Conservation (phyloP, 1,284 basidiomycete species). For the Bjerkandera adusta region DNA sequence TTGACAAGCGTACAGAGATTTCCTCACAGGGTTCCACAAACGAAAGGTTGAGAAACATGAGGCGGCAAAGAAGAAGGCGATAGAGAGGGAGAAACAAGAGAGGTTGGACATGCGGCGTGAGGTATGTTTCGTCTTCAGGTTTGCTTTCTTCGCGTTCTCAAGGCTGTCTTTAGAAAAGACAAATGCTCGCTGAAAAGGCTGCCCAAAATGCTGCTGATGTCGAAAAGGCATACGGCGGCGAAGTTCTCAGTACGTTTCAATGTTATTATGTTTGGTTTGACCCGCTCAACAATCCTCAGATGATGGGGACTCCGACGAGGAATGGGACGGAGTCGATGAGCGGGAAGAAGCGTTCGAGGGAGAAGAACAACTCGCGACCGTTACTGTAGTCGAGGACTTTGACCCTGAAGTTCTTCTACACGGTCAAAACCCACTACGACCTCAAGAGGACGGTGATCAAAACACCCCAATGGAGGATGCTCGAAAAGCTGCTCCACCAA, state of each 20-base stretch:
- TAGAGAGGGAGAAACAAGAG: constrained; percentile 66
- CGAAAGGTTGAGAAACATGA: constrained; percentile 78
- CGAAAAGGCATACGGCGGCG: constrained; percentile 64
- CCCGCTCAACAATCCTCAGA: constrained; percentile 13
- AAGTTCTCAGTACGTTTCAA: constrained; percentile 9
- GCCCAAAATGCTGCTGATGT: constrained; percentile 65
- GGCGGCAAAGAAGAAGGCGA: constrained; percentile 63
- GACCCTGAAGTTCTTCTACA: constrained; percentile 61
- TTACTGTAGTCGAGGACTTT: constrained; percentile 81
- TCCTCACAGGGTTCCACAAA: constrained; percentile 85
- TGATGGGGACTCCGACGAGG: constrained; percentile 35
- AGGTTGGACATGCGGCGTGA: constrained; percentile 66
- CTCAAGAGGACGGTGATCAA: not conserved
- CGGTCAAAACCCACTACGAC: constrained; percentile 30
- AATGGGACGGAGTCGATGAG: constrained; percentile 42
- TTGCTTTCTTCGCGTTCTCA: constrained; percentile 4
- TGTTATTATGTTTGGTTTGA: not conserved
- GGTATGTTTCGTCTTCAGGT: too few relatives aligned
- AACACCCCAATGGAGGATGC: too few relatives aligned
- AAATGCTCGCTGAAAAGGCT: constrained; percentile 67
- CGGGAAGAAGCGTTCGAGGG: constrained; percentile 68
- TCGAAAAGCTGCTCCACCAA: not conserved
- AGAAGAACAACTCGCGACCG: constrained; percentile 76
- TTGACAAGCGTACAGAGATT: constrained; percentile 52
- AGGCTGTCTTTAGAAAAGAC: constrained; percentile 51